Percentiles rank a stretch among this genome's conserved stretches.
Conservation (phyloP, 179 eudicot genomes). For the Actinidia arguta region DNA sequence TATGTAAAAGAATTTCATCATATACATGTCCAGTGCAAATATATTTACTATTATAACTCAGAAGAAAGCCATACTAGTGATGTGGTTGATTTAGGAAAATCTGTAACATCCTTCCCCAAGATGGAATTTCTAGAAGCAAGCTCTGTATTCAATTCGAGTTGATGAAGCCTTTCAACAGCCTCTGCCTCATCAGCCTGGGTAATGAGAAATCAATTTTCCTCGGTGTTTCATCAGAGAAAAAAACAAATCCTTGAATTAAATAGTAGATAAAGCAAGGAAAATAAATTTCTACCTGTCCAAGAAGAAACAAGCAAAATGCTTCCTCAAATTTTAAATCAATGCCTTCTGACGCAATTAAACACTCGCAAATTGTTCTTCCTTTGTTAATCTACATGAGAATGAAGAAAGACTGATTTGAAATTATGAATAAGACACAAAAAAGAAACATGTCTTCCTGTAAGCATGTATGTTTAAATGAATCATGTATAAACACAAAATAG, state of each 20-base stretch:
- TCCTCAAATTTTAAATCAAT: constrained; percentile 92
- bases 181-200: constrained; percentile 85
- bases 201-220: constrained; percentile 13
- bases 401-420: constrained; percentile 22
- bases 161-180: constrained; percentile 74
- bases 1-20: no score
- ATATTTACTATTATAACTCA: background rate
- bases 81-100: constrained; percentile 49
- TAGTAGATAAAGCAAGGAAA: constrained; percentile 1
- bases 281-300: constrained; percentile 76
- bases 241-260: constrained; percentile 4
- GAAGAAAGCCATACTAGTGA: constrained; percentile 59
- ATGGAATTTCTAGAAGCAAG: constrained; percentile 56
- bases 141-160: constrained; percentile 54
- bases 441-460: background rate
- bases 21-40: background rate
- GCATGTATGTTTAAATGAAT: background rate
- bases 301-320: constrained; percentile 84
- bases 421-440: background rate
- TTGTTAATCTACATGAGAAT: constrained; percentile 74
- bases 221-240: background rate
- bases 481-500: background rate
- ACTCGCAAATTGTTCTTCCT: constrained; percentile 84
- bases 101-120: constrained; percentile 56
- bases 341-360: constrained; percentile 87